Percentiles rank a stretch among this genome's conserved stretches.
Conservation (phyloP, 129 eudicot species). For the Chrysanthemum makinoi region DNA sequence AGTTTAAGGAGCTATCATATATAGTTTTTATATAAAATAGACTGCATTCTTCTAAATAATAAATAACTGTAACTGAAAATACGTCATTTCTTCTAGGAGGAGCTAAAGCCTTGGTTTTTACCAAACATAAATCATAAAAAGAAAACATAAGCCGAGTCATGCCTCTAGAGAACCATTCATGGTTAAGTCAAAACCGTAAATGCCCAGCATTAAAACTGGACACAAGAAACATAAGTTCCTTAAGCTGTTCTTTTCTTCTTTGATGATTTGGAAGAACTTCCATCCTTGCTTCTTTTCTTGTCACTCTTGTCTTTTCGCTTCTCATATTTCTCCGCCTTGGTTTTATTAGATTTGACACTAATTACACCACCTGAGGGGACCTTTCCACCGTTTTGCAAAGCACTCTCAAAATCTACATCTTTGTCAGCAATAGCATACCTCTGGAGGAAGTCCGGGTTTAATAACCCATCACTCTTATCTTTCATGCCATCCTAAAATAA, state of each 20-base stretch:
- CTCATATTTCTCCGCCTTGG: constrained; percentile 35
- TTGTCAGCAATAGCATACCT: constrained; percentile 68
- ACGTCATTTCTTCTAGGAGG: background rate
- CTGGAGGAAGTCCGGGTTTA: constrained; percentile 68
- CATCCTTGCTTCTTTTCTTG: constrained; percentile 60
- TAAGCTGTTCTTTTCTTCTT: constrained; percentile 56
- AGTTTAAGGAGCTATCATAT: too few relatives aligned
- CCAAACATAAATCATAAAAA: background rate
- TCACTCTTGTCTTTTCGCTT: constrained; percentile 38
- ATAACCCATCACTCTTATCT: constrained; percentile 49
- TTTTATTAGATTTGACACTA: constrained; percentile 70
- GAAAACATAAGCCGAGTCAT: background rate
- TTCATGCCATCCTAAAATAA: constrained; percentile 56
- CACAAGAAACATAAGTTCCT: background rate
- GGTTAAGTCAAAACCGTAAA: constrained; percentile 21
- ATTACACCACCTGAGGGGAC: constrained; percentile 54
- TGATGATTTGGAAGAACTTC: constrained; percentile 57
- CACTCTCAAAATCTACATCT: constrained; percentile 76
- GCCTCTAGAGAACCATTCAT: constrained; percentile 5
- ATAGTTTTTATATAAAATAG: too few relatives aligned
- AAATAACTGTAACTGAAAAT: background rate
- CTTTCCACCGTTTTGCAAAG: constrained; percentile 66
- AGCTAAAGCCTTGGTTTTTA: background rate
- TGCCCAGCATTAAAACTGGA: constrained; percentile 5
- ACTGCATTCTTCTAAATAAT: too few relatives aligned